These are phyloP conservation scores for Trypanosoma boissoni DNA, from an alignment of 208 protist species.

Conservation along the genomic window DNA sequence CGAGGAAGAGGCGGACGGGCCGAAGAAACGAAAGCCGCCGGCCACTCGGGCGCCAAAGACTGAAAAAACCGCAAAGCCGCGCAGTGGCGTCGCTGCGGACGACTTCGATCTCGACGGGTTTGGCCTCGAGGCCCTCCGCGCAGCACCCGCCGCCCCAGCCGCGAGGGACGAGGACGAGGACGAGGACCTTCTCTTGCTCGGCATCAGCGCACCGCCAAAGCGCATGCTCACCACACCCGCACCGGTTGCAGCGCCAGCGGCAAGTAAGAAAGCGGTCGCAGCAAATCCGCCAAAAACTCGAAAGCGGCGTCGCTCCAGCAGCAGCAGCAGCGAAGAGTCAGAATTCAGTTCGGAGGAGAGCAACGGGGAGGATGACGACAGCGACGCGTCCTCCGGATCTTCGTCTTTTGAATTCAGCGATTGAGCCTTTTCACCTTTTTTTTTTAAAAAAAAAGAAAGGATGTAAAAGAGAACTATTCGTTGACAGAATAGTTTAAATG, in stretches of 20 bases:
- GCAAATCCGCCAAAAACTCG: neutral
- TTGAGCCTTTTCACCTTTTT: constrained; percentile 14
- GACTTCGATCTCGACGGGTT: constrained; percentile 73
- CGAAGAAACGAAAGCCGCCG: neutral
- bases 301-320: constrained; percentile 8
- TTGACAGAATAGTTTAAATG: too few species aligned
- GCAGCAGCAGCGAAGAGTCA: constrained; percentile 27
- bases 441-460: constrained; percentile 2
- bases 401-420: constrained; percentile 22
- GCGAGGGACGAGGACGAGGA: constrained; percentile 27
- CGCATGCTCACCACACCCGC: neutral
- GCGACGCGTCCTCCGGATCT: too few species aligned
- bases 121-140: constrained; percentile 63
- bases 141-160: neutral
- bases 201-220: neutral
- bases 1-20: neutral
- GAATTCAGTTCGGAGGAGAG: constrained; percentile 21
- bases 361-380: constrained; percentile 26
- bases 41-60: too few species aligned
- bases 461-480: too few species aligned
- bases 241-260: constrained; percentile 1
- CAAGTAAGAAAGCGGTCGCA: constrained; percentile 8
- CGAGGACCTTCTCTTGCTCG: constrained; percentile 31
- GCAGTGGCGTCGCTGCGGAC: constrained; percentile 28
- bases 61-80: neutral